phyloP scores from a whole-genome alignment of 176 grass and related monocot genomes.

The Cenchrus americanus region DNA sequence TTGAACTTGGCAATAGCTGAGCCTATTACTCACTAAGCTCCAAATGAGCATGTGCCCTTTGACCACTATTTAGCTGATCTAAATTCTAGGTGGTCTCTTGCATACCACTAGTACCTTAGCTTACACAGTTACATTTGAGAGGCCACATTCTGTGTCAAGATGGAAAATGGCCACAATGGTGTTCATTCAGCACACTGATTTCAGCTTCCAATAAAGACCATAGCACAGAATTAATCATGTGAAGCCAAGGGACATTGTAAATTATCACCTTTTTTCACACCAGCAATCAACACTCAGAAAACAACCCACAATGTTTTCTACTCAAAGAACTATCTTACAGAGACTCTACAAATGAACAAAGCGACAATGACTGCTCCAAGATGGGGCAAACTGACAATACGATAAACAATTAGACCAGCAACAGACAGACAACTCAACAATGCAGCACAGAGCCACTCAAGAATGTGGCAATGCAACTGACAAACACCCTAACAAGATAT shows the following conservation, averaged over 20 bases:
- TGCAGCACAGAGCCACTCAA: conserved; percentile 44
- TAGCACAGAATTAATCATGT: background rate
- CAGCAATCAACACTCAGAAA: conserved; percentile 16
- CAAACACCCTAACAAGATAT: conserved; percentile 35
- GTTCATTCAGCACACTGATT: background rate
- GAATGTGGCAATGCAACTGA: conserved; percentile 28
- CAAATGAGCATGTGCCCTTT: conserved; percentile 13
- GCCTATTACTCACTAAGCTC: background rate
- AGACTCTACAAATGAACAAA: conserved; percentile 49
- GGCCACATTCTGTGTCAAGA: background rate
- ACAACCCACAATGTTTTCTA: conserved; percentile 45
- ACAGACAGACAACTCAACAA: conserved; percentile 47
- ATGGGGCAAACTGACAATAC: conserved; percentile 51
- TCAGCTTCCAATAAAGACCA: background rate
- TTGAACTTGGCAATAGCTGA: conserved; percentile 20
- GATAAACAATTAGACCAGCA: conserved; percentile 54
- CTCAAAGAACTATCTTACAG: conserved; percentile 77
- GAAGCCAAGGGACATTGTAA: conserved; percentile 26
- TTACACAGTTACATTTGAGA: background rate
- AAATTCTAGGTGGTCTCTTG: background rate
- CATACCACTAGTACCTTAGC: background rate
- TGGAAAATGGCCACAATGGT: background rate
- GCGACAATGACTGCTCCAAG: conserved; percentile 21
- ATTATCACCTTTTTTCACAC: background rate
- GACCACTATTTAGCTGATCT: conserved; percentile 19